phyloP scores from a whole-genome alignment of 169 alveolate genomes.

The Perkinsus olseni region DNA sequence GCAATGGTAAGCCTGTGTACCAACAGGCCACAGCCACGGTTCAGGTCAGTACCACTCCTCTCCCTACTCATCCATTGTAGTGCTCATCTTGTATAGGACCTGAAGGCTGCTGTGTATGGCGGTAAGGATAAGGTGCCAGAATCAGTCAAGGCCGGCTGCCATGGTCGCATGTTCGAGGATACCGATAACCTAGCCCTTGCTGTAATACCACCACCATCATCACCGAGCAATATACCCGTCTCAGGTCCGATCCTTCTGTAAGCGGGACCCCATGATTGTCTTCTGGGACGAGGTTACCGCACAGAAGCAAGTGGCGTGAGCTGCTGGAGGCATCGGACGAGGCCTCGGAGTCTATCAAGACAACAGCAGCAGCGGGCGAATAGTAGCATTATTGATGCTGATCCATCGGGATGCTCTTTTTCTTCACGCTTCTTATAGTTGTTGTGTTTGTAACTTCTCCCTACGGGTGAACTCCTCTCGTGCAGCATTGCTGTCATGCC shows the following conservation, averaged over 20 bases:
- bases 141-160: not conserved
- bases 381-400: not conserved
- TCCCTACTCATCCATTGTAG: not conserved
- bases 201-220: not conserved
- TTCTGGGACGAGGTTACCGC: slow-evolving; percentile 5
- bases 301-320: not conserved
- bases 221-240: not conserved
- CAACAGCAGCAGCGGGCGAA: not conserved
- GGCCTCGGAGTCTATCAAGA: not conserved
- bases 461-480: too few species aligned
- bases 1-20: not conserved
- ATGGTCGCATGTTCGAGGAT: slow-evolving; percentile 13
- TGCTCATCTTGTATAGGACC: not conserved
- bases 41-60: not conserved
- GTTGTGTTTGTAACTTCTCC: not conserved
- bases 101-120: not conserved
- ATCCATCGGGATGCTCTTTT: not conserved
- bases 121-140: not conserved
- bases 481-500: not conserved
- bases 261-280: slow-evolving; percentile 6
- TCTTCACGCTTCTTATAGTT: not conserved
- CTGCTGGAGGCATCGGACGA: not conserved
- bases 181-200: slow-evolving; percentile 11
- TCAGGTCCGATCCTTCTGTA: slow-evolving; percentile 1
- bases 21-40: not conserved